Percentiles rank a stretch among this genome's conserved stretches.
phyloP scores from a whole-genome alignment of 1,139 yeast species.

The Nakaseomyces nivariensis region DNA sequence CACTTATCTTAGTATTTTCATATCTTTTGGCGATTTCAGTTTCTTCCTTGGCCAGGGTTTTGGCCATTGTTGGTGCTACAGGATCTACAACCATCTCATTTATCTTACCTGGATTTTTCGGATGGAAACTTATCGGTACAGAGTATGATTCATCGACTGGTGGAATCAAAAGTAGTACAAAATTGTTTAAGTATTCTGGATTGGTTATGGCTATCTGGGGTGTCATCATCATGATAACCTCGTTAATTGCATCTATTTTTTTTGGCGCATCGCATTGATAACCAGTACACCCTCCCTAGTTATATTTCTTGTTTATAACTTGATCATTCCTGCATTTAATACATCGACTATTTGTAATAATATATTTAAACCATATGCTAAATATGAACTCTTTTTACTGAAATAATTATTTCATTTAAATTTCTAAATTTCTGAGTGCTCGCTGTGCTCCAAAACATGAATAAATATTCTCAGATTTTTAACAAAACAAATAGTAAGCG shows the following conservation, averaged over 20 bases:
- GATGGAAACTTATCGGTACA: constrained; percentile 51
- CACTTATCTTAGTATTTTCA: constrained; percentile 36
- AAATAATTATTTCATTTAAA: no score
- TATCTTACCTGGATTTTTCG: constrained; percentile 53
- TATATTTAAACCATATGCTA: no score
- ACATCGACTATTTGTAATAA: background rate
- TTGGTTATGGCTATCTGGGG: constrained; percentile 67
- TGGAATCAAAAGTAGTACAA: constrained; percentile 6
- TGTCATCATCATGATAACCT: constrained; percentile 61
- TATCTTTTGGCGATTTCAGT: constrained; percentile 64
- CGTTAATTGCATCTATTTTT: constrained; percentile 65
- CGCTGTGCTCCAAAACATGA: no score
- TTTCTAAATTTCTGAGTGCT: no score
- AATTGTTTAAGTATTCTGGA: constrained; percentile 47
- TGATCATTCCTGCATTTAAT: background rate
- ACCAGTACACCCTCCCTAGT: background rate
- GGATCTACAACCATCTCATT: constrained; percentile 6
- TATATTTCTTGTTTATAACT: background rate
- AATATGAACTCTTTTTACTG: no score
- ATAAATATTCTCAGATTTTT: no score
- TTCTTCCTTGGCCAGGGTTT: constrained; percentile 67
- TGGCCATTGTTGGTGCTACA: constrained; percentile 67
- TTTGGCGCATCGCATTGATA: constrained; percentile 40
- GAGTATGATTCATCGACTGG: constrained; percentile 9
- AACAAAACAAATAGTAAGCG: no score